Conservation (phyloP, 768 basidiomycete genomes). For the Hypsizygus marmoreus region DNA sequence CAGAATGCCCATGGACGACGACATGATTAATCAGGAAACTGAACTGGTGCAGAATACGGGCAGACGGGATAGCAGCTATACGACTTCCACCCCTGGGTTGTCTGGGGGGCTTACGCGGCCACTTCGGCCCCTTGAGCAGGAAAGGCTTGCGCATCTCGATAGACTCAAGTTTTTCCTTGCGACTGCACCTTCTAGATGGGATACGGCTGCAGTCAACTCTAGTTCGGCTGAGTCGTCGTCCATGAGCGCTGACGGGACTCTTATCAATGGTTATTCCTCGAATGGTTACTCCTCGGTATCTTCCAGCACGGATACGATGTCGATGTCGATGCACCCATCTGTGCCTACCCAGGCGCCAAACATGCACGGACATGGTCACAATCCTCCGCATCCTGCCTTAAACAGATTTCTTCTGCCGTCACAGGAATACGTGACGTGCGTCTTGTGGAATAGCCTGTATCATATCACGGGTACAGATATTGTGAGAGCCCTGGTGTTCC, state of each 20-base stretch:
- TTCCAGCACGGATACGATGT: constrained; percentile 5
- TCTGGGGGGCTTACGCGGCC: constrained; percentile 53
- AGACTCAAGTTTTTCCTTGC: constrained; percentile 88
- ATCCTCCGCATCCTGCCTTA: constrained; percentile 72
- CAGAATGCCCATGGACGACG: constrained; percentile 11
- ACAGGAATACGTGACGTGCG: constrained; percentile 87
- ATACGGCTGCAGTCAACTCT: constrained; percentile 33
- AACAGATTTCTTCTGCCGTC: constrained; percentile 87
- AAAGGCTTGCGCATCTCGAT: constrained; percentile 74
- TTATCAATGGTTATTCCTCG: constrained; percentile 10
- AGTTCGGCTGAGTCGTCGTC: constrained; percentile 30
- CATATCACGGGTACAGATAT: constrained; percentile 98
- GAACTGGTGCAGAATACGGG: constrained; percentile 4
- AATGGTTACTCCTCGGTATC: constrained; percentile 1
- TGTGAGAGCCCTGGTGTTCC: constrained; percentile 90
- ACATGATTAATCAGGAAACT: constrained; percentile 4
- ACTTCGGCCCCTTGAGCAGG: constrained; percentile 64
- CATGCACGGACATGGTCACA: constrained; percentile 38
- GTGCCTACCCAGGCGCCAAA: constrained; percentile 19
- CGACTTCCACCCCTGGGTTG: constrained; percentile 31
- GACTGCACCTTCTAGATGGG: constrained; percentile 81
- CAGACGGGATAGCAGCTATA: constrained; percentile 15
- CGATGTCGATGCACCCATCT: constrained; percentile 10
- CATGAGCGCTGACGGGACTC: constrained; percentile 4
- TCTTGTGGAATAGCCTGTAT: constrained; percentile 88